Percentiles rank a stretch among this genome's conserved stretches.
phyloP scores from a whole-genome alignment of 306 rosid species.

The Hippophae gyantsensis region DNA sequence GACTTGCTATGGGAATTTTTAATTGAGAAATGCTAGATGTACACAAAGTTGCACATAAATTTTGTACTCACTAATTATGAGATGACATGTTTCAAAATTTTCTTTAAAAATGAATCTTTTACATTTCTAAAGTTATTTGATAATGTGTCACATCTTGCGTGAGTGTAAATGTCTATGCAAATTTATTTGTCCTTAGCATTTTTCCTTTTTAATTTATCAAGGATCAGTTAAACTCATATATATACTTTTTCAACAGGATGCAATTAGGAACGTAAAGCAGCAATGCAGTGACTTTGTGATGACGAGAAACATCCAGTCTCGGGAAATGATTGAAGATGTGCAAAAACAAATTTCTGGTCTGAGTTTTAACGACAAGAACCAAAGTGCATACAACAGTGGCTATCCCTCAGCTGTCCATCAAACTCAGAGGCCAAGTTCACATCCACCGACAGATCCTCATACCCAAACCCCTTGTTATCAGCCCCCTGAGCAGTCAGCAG shows the following conservation, averaged over 20 bases:
- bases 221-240: background rate
- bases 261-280: constrained; percentile 85
- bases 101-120: too few species aligned
- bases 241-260: constrained; percentile 43
- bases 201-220: background rate
- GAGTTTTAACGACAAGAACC: constrained; percentile 51
- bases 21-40: too few species aligned
- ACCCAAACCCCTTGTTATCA: constrained; percentile 62
- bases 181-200: too few species aligned
- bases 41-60: too few species aligned
- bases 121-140: too few species aligned
- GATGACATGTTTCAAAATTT: too few species aligned
- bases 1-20: too few species aligned
- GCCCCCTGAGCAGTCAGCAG: constrained; percentile 54
- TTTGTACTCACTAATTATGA: too few species aligned
- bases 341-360: constrained; percentile 86
- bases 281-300: constrained; percentile 90
- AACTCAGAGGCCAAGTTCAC: constrained; percentile 46
- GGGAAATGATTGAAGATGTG: constrained; percentile 95
- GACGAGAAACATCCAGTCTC: constrained; percentile 95
- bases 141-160: too few species aligned
- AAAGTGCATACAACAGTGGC: constrained; percentile 29
- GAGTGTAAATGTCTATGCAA: too few species aligned
- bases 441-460: constrained; percentile 49
- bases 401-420: constrained; percentile 58